Conservation (phyloP, 1,284 basidiomycete genomes). For the Vanrija pseudolonga region DNA sequence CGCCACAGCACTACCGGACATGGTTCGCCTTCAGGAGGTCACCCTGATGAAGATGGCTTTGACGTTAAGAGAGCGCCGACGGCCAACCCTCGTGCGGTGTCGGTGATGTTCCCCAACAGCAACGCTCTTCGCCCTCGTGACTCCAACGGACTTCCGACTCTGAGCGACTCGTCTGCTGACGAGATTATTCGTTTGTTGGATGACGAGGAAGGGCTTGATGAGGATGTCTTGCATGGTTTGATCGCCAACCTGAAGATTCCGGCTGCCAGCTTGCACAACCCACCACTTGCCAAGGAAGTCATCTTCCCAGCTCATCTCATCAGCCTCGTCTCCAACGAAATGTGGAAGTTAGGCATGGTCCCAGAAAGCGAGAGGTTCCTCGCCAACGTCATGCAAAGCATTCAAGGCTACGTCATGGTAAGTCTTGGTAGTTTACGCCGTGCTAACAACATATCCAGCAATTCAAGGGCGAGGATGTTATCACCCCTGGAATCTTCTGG, state of each 20-base stretch:
- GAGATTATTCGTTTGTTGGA: constrained; percentile 94
- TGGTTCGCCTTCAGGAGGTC: constrained; percentile 8
- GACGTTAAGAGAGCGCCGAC: constrained; percentile 62
- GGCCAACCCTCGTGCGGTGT: constrained; percentile 81
- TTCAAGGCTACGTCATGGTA: constrained; percentile 97
- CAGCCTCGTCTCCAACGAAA: constrained; percentile 95
- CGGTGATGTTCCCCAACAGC: constrained; percentile 75
- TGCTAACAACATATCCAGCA: constrained; percentile 30
- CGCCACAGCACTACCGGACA: constrained; percentile 38
- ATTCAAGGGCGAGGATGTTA: constrained; percentile 90
- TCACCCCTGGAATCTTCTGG: constrained; percentile 98
- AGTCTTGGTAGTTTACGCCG: constrained; percentile 41
- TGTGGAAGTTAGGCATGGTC: constrained; percentile 99
- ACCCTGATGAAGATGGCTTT: constrained; percentile 9
- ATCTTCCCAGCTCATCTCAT: constrained; percentile 99
- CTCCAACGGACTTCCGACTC: constrained; percentile 68
- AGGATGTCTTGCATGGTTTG: constrained; percentile 88
- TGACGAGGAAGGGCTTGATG: constrained; percentile 84
- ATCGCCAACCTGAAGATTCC: constrained; percentile 92
- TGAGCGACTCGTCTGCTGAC: constrained; percentile 81
- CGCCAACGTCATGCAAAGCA: constrained; percentile 97
- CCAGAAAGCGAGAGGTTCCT: constrained; percentile 95
- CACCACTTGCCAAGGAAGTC: constrained; percentile 92
- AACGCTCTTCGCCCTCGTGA: constrained; percentile 60
- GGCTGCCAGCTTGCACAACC: constrained; percentile 81